Base-by-base conservation (phyloP, 352 stramenopile species). In the Phytophthora pinifolia region DNA sequence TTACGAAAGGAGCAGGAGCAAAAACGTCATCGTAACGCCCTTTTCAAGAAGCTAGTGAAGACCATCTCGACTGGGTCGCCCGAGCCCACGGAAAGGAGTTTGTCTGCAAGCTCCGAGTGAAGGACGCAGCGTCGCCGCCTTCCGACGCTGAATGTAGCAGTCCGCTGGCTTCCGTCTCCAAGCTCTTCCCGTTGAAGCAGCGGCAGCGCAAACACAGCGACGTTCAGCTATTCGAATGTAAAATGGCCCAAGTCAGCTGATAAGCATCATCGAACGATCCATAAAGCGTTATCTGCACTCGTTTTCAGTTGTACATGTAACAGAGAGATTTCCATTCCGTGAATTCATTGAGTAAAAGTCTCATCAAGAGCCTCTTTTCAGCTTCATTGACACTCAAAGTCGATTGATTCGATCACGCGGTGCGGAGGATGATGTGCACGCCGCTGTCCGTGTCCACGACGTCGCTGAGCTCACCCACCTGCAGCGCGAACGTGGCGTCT, bases 361-460 rank as follows among this genome's bases (percentile, higher is more conserved):
- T 25, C 20, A 25, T 25, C 20, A 25, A 25, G 20, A 25, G 20
- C 20, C 20, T 25, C 20, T 25, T 25, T 1, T 30, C 37, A 30
- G 7, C 32, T 34, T 8, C 33, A 25, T 25, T 25, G 20, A 25
- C 20, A 25, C 20, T 25, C 20, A 1, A 25, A 25, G 20, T 25
- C 2, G 20, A 25, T 25, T 25, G 20, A 3, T 3, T 25, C 20
- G 3, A 25, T 82, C 82, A 92, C 6, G 77, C 82, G n/a, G 83
- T 92, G 59, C 96, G 83, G 46, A 98, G 82, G 46, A 99, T 98
- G 54, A 99, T 96, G 83, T 99, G 96, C 57, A 98, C 94, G 43
- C 96, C 96, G 49, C 83, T 97, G 70, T 98, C 96, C 44, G 94
- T 98, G 54, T 96, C 92, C 17, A 99, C 89, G 59, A 99, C 93